Evolutionary conservation across 768 basidiomycete species (phyloP), one percentile per base, ranked within the genome.

Genomic region (Hebeloma cylindrosporum): DNA sequence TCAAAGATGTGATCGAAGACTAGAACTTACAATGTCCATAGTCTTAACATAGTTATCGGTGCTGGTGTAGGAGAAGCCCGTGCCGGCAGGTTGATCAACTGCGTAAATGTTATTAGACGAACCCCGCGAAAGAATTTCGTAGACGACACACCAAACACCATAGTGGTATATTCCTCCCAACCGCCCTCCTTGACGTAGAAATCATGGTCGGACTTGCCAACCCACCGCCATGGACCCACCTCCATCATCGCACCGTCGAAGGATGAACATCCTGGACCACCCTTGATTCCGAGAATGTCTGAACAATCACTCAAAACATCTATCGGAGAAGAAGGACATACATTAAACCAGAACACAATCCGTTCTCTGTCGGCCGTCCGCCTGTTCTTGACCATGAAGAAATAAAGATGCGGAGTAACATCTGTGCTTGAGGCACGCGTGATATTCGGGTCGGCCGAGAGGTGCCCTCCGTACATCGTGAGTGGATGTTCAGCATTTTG

Each of bases 171-270:
- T 62, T 98, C 95, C 60, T 98, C 93, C 95, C 95, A 98, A 7
- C 93, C 93, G 20, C 93, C 93, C 51, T 92, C 84, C 7, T 80
- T 70, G 14, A 81, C 75, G 55, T 78, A 79, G 50, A 94, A 77
- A 3, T 84, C 78, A 43, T 88, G 83, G 11, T 80, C 40, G 10
- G 58, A 58, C 46, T 62, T 59, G 2, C 81, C 77, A 57, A 91
- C 86, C 65, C 85, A 67, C 52, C 79, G 79, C 81, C 92, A 95
- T 3, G 95, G 94, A 0, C 95, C 95, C n/a, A 94, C 75, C 57
- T 98, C 95, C 92, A 98, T 94, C 85, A 98, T 87, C 13, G 93
- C 75, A 2, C 95, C 95, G 57, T 98, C 95, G 60, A 98, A 97
- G 1, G 90, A 93, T 0, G 93, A 96, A 64, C 96, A 98, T 21